A percentile compares a stretch with the other conserved stretches of the same genome.
phyloP scores from a whole-genome alignment of 139 green algal species.

The Eudorina sp. region DNA sequence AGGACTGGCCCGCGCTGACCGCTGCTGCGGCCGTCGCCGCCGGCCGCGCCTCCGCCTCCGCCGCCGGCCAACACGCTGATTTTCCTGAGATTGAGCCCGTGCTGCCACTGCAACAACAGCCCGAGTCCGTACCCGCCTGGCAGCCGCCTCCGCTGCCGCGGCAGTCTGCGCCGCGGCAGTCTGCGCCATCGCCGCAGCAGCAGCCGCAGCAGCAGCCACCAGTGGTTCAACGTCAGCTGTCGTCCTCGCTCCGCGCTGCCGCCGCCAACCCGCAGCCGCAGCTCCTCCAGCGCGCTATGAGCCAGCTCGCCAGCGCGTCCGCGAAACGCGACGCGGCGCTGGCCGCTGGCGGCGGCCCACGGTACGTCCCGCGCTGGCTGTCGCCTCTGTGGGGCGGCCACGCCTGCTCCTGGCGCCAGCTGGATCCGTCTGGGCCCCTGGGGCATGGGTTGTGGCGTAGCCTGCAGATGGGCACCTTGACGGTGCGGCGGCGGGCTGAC shows the following conservation, averaged over 20 bases:
- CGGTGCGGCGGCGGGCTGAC: constrained; percentile 14
- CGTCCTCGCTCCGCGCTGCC: too few relatives aligned
- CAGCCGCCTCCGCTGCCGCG: too few relatives aligned
- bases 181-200: not conserved
- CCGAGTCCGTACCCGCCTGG: too few relatives aligned
- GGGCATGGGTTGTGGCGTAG: not conserved
- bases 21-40: too few relatives aligned
- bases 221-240: too few relatives aligned
- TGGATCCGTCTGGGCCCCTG: constrained; percentile 16
- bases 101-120: too few relatives aligned
- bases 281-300: not conserved
- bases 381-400: constrained; percentile 18
- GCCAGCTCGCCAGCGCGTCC: not conserved
- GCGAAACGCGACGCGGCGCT: not conserved
- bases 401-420: constrained; percentile 14
- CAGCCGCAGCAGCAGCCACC: not conserved
- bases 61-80: too few relatives aligned
- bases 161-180: not conserved
- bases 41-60: too few relatives aligned
- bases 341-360: not conserved
- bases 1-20: too few relatives aligned
- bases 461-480: constrained; percentile 1
- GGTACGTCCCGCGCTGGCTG: constrained; percentile 17
- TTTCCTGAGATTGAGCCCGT: too few relatives aligned
- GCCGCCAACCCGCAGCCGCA: not conserved